Evolutionary conservation across 148 eudicot species (phyloP), one percentile per base, ranked within the genome.

Genomic region (Fagopyrum tataricum): DNA sequence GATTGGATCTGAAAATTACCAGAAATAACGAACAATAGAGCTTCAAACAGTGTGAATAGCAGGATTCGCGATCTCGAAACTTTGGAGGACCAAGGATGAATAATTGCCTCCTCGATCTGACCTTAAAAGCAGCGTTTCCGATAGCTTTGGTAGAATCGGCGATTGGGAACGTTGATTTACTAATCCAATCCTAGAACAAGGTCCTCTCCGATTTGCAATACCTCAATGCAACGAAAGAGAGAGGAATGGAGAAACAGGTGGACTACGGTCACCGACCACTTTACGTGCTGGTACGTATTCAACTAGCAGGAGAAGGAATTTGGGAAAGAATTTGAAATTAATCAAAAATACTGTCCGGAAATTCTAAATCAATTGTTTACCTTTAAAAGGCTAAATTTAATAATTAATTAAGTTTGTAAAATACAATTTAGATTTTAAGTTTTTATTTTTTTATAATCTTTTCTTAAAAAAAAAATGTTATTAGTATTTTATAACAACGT

Each of bases 91-190:
- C 20, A 12, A 62, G 64, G 56, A 26, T 46, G 76, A 46, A 61
- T 51, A 8, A 61, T 41, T 53, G 24, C 69, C 44, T 43, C 21
- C 18, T 48, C 20, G 76, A 82, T 74, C 80, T 4, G 73, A 42
- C 31, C 72, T 77, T 24, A 74, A 82, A 74, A 79, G 78, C 20
- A 79, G 82, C 52, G 85, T 39, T 5, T 37, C 9, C 11, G 46
- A 7, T 15, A 10, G 14, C 41, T 46, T 15, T 44, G 4, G 20
- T 23, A 73, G 47, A 42, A 76, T 37, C 21, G 67, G 67, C 13
- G 46, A 39, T 64, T 64, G 17, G 18, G 43, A 64, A 8, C 69
- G 43, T 43, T 64, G 37, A 64, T 64, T 64, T 39, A 17, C 69
- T 2, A 31, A 64, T 7, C 69, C 69, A 43, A 37, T 37, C 20